phyloP scores from a whole-genome alignment of 495 filamentous ascomycete species.

The Aspergillus egyptiacus region DNA sequence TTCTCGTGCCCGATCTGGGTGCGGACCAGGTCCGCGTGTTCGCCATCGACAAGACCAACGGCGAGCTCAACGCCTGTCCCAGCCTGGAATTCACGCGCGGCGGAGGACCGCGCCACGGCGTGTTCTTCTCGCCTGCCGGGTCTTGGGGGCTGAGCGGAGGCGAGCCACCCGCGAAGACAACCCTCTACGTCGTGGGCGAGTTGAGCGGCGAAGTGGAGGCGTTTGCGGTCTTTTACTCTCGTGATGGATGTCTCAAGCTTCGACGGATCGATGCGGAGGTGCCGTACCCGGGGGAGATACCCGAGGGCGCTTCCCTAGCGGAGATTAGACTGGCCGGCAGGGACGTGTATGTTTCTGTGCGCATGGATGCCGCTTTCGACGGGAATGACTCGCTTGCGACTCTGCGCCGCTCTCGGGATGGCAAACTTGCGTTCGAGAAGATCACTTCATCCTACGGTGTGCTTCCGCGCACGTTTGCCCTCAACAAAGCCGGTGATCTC shows the following conservation, averaged over 20 bases:
- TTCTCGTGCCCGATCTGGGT: conserved; percentile 66
- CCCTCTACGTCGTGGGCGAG: conserved; percentile 61
- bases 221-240: conserved; percentile 53
- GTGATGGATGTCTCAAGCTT: conserved; percentile 38
- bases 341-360: conserved; percentile 39
- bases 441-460: conserved; percentile 51
- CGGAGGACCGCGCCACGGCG: conserved; percentile 62
- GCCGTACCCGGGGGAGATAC: conserved; percentile 29
- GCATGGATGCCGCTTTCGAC: conserved; percentile 34
- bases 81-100: conserved; percentile 37
- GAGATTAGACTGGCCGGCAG: conserved; percentile 29
- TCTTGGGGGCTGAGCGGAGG: background rate
- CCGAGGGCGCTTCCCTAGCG: conserved; percentile 29
- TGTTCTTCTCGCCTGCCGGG: conserved; percentile 45
- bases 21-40: conserved; percentile 65
- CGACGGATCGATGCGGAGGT: conserved; percentile 25
- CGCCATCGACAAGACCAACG: conserved; percentile 40
- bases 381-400: conserved; percentile 32
- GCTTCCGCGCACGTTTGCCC: conserved; percentile 58
- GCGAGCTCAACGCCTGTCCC: conserved; percentile 23
- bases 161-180: conserved; percentile 23
- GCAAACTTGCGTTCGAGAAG: conserved; percentile 44
- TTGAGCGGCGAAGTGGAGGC: conserved; percentile 51
- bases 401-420: conserved; percentile 35
- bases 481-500: conserved; percentile 56